These are phyloP conservation scores for Pyricularia grisea DNA, from an alignment of 2,329 filamentous ascomycete species.

Conservation along the genomic window DNA sequence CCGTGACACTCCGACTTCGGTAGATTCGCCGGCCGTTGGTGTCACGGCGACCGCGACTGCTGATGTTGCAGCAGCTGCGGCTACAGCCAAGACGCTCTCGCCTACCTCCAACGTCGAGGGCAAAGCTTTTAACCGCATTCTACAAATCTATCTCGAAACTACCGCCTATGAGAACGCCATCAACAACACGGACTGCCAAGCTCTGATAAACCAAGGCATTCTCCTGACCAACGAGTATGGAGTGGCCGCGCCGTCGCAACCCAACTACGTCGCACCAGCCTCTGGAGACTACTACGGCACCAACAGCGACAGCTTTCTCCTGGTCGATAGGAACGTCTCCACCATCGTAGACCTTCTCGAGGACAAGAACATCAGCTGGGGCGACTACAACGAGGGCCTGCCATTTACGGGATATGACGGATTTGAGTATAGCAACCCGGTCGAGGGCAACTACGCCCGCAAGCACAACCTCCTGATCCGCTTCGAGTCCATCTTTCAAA, in stretches of 20 bases:
- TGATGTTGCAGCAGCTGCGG: slow-evolving; percentile 44
- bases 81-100: slow-evolving; percentile 50
- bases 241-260: slow-evolving; percentile 64
- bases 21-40: not conserved
- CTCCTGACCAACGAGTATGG: slow-evolving; percentile 49
- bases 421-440: slow-evolving; percentile 49
- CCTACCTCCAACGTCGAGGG: slow-evolving; percentile 58
- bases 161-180: slow-evolving; percentile 57
- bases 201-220: slow-evolving; percentile 52
- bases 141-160: slow-evolving; percentile 71
- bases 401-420: slow-evolving; percentile 69
- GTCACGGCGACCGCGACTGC: slow-evolving; percentile 43
- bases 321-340: slow-evolving; percentile 50
- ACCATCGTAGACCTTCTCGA: slow-evolving; percentile 62
- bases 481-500: slow-evolving; percentile 54
- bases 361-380: slow-evolving; percentile 56
- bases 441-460: slow-evolving; percentile 68
- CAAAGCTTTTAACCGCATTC: slow-evolving; percentile 62
- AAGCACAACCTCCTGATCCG: slow-evolving; percentile 67
- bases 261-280: slow-evolving; percentile 63
- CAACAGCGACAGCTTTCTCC: slow-evolving; percentile 55
- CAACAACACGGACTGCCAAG: slow-evolving; percentile 48
- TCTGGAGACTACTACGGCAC: slow-evolving; percentile 69
- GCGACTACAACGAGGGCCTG: slow-evolving; percentile 67
- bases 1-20: not conserved